Evolutionary conservation across 2,329 filamentous ascomycete genomes (phyloP).

Genomic region (Epichloe uncinata): DNA sequence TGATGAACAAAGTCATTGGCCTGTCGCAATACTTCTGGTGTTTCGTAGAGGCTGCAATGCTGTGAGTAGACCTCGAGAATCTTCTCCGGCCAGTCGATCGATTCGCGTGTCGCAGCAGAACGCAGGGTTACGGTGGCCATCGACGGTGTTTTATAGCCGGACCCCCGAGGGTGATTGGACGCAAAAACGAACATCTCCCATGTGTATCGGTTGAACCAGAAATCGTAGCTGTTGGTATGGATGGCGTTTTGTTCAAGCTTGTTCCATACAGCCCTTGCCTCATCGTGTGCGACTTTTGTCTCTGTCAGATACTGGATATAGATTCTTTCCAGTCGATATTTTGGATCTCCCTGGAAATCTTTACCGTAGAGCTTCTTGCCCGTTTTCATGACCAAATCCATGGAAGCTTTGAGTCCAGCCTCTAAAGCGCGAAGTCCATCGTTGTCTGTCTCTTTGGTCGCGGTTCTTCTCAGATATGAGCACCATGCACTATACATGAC

Average conservation of each 20-base stretch:
- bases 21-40: constrained; percentile 57
- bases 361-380: constrained; percentile 61
- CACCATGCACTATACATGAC: constrained; percentile 94
- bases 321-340: constrained; percentile 80
- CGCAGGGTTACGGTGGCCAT: constrained; percentile 65
- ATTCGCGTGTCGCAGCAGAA: constrained; percentile 49
- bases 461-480: constrained; percentile 76
- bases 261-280: constrained; percentile 67
- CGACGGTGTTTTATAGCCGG: constrained; percentile 42
- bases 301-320: constrained; percentile 86
- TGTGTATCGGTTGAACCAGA: constrained; percentile 84
- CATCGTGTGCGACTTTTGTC: constrained; percentile 62
- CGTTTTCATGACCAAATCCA: constrained; percentile 75
- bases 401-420: constrained; percentile 70
- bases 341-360: constrained; percentile 70
- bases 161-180: constrained; percentile 31
- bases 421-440: constrained; percentile 85
- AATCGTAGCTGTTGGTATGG: constrained; percentile 69
- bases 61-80: constrained; percentile 60
- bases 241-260: constrained; percentile 50
- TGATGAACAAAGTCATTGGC: constrained; percentile 64
- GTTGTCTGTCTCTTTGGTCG: constrained; percentile 61
- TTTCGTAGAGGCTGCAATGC: constrained; percentile 85
- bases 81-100: constrained; percentile 65
- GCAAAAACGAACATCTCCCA: constrained; percentile 67